Base-by-base conservation (phyloP, 2,329 filamentous ascomycete genomes). In the Aspergillus caelatus region DNA sequence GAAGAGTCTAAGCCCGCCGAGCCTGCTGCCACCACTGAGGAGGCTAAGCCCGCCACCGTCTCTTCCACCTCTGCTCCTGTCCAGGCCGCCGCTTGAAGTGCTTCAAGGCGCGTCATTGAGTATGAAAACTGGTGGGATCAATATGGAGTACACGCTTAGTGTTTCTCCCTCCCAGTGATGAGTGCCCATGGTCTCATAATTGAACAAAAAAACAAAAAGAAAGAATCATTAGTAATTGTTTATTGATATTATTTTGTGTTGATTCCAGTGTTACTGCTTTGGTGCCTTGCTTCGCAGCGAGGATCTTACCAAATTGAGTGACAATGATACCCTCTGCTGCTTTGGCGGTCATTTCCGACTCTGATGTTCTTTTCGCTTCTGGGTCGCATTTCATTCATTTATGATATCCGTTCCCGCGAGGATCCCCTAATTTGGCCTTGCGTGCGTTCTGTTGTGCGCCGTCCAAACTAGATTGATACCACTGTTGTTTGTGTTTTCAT, bases 61-160 rank as follows among this genome's bases (percentile, higher is more conserved):
- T 55, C 75, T 53, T 60, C 73, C 28, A 69, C 71, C 53, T 66
- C 76, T 43, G 73, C 77, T 32, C 75, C 78, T 32, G 78, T 80
- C 62, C 77, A 79, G 74, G 78, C 78, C 72, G 78, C 78, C 62
- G 78, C 78, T 71, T 80, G 75, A 80, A 78, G 67, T 69, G 67
- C 66, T 65, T 69, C 68, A 64, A 71, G 71, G 66, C 74, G 75
- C 63, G 66, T 72, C 59, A 68, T 78, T 64, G 76, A 79, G 71
- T 79, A 73, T 70, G 77, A 80, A 70, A 76, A 78, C 67, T 80
- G 77, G 77, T 80, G 77, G 78, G 77, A 78, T 64, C 67, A 71
- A 62, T 75, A 69, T 71, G 28, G 28, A 52, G 48, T 64, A 66
- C 60, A 73, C 66, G 71, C 70, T 67, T 66, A 68, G 60, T 66